Base-by-base conservation (phyloP, 2,329 filamentous ascomycete species). In the Trichoderma cornu-damae region DNA sequence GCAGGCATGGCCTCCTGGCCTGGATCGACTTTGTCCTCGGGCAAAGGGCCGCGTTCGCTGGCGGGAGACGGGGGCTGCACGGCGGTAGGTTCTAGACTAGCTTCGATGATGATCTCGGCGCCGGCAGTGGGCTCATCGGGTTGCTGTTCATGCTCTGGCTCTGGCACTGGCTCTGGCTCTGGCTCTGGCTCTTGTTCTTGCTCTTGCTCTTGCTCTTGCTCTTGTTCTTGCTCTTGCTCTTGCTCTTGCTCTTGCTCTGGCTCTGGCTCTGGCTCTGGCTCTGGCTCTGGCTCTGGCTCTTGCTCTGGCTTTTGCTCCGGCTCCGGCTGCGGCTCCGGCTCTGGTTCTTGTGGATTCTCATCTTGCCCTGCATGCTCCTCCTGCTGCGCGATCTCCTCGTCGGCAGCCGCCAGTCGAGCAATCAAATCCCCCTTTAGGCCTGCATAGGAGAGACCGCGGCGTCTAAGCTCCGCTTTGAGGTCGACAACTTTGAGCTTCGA, bases 391-490 rank as follows among this genome's bases (percentile, higher is more conserved):
- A 52, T 44, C 37, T 61, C 44, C 22, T 60, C 57, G 51, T 67
- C 67, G 24, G 64, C 62, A n/a, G 60, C 65, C 46, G 76, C 68
- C 44, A 93, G 73, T 59, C 86, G 82, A 60, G 86, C 80, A 57
- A 92, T 78, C 46, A 91, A 80, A 59, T 87, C 88, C 22, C 84
- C 79, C 69, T 91, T 89, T 52, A 90, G 78, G 7, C 89, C 89
- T 22, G 82, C 81, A 60, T 84, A 81, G 5, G 84, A 75, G 37
- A 92, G 80, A n/a, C 85, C 84, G 61, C 88, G 82, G 59, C 77
- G 78, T 72, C 89, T 90, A 40, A 92, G 79, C 75, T 91, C 87
- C 20, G 83, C 82, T 71, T 86, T 88, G 59, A 93, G 79, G 66
- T 91, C 87, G 32, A 85, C 77, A 61, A 93, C 89, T 73, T 89